phyloP scores from a whole-genome alignment of 2,329 filamentous ascomycete genomes.

The Lomentospora prolificans region DNA sequence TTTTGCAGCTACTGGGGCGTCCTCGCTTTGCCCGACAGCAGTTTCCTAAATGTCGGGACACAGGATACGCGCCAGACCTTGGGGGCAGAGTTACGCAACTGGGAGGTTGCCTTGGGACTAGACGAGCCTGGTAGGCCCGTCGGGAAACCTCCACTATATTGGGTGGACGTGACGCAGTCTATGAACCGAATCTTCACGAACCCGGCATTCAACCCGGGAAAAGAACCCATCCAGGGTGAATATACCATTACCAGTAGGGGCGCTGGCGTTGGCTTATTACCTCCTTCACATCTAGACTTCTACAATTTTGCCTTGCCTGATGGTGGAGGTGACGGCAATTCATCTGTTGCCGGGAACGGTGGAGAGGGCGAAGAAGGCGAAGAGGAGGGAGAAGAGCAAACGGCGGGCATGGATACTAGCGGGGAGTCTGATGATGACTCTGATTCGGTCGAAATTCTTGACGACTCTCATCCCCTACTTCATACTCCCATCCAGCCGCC shows the following conservation, averaged over 20 bases:
- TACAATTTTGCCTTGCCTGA: neutral
- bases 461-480: no score
- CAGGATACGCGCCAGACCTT: neutral
- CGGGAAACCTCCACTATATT: neutral
- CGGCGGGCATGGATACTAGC: neutral
- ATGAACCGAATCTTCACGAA: neutral
- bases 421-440: neutral
- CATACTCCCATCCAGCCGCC: neutral
- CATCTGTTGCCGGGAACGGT: slow-evolving; percentile 1
- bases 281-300: neutral
- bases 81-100: neutral
- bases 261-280: neutral
- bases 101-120: neutral
- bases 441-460: neutral
- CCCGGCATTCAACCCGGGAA: neutral
- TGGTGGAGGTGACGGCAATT: slow-evolving; percentile 9
- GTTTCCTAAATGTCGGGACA: neutral
- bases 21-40: slow-evolving; percentile 1
- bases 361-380: slow-evolving; percentile 6
- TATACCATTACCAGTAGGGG: neutral
- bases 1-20: neutral
- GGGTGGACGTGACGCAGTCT: neutral
- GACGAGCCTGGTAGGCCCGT: neutral
- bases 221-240: neutral
- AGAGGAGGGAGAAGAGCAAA: neutral